Evolutionary conservation across 306 rosid species (phyloP), one percentile per base, ranked within the genome.

Genomic region (Quercus alba): DNA sequence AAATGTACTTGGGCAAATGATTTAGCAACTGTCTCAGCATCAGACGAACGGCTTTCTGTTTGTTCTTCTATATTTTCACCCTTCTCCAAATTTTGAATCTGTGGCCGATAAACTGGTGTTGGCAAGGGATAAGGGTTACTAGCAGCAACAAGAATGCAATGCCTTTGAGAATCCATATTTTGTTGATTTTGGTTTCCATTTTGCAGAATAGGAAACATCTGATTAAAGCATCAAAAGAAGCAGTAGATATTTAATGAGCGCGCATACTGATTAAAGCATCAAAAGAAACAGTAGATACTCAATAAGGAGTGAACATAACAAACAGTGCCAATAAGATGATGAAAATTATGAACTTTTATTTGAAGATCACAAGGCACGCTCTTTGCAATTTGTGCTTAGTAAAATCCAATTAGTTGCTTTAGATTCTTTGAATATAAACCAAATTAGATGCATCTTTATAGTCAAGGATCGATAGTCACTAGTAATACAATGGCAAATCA

Each of bases 1-100:
- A 77, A 18, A 68, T 49, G 59, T 83, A 93, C 99, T 91, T 88
- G 97, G 33, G 94, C 69, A 90, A 91, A 95, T 80, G 88, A 91
- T 88, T 91, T 91, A 84, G 98, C 97, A 78, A 95, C 93, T 83
- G 94, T 89, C 80, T 93, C 98, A 20, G 97, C 98, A 74, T 89
- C 97, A 85, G 90, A 87, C 69, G 90, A 79, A 80, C 84, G 89
- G 62, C 80, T 93, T 85, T 92, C 98, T 4, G 86, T 64, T 76
- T 91, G 94, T 18, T 87, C 75, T 17, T 93, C 99, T 75, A 86
- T 82, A 79, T 82, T 84, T 82, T 95, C 98, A 82, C 81, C 87
- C 81, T 93, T 90, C 78, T 95, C 99, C 80, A 90, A 74, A 75
- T 80, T 90, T 86, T 83, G 97, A n/a, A 86, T 63, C 83, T 87